Evolutionary conservation across 2,329 filamentous ascomycete species (phyloP), one percentile per base, ranked within the genome.

Genomic region (Cercospora zeina): DNA sequence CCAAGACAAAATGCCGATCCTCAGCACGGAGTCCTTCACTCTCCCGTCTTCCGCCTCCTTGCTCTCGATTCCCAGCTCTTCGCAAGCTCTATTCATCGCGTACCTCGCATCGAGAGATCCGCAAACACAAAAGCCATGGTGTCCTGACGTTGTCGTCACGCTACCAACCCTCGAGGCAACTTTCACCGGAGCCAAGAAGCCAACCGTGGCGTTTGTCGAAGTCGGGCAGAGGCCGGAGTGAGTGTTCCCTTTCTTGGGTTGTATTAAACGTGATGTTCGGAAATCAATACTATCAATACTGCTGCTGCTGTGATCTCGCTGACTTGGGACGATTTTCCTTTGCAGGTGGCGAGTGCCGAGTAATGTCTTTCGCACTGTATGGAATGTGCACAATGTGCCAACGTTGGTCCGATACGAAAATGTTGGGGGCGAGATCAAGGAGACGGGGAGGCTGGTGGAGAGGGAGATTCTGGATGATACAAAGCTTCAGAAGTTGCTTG

Each of bases 361-460:
- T 82, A 72, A 91, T 88, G 77, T 99, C 95, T 0, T 90, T 93
- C 62, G 91, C 88, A 24, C 85, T 79, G 59, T 99, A 81, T 11
- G 93, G 92, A 51, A 97, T 93, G 69, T 99, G 93, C 31, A 93
- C 87, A 68, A 62, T 30, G 61, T 64, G 14, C 66, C 66, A 10
- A 59, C 65, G 11, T 54, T 68, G 42, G 56, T 63, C 6, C 59
- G 59, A 7, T 68, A 57, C 19, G 65, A 68, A 54, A 60, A 53
- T 27, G 9, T 59, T 1, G 58, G 58, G 6, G 61, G 37, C 3
- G 33, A 14, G 6, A 39, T 64, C 14, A 57, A 60, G 51, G 66
- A 68, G 30, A 60, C 62, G 8, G 66, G 65, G 3, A 47, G 66
- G 8, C 54, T 68, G 45, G 47, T 65, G n/a, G 66, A 68, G 27